Conservation (phyloP, 2,329 filamentous ascomycete species). For the Diplodia scrobiculata region DNA sequence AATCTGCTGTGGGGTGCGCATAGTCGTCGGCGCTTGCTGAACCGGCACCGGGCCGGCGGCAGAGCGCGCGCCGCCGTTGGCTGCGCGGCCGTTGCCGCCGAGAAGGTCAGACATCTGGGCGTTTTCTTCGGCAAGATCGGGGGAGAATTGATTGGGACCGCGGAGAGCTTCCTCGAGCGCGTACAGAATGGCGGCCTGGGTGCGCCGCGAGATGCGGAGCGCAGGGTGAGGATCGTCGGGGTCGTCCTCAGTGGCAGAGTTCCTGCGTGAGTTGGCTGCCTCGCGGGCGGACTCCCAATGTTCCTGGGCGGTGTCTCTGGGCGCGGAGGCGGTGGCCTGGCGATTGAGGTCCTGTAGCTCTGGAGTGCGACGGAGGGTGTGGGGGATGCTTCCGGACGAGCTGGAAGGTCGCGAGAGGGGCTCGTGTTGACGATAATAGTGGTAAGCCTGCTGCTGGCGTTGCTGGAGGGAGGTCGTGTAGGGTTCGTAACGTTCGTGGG, state of each 20-base stretch:
- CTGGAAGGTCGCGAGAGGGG: slow-evolving; percentile 54
- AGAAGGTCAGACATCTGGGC: slow-evolving; percentile 87
- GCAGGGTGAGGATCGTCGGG: slow-evolving; percentile 54
- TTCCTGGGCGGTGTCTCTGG: slow-evolving; percentile 47
- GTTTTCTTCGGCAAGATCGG: slow-evolving; percentile 83
- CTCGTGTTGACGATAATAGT: slow-evolving; percentile 41
- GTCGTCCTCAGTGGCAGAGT: slow-evolving; percentile 40
- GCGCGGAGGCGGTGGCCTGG: slow-evolving; percentile 45
- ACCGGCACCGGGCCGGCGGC: slow-evolving; percentile 58
- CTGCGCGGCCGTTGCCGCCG: slow-evolving; percentile 59
- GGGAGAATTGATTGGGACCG: slow-evolving; percentile 77
- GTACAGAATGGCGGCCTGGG: slow-evolving; percentile 87
- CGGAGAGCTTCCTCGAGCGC: slow-evolving; percentile 88
- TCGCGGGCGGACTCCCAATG: slow-evolving; percentile 32
- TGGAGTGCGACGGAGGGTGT: slow-evolving; percentile 58
- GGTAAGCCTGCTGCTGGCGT: slow-evolving; percentile 48
- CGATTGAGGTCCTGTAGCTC: slow-evolving; percentile 51
- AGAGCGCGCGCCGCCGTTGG: slow-evolving; percentile 60
- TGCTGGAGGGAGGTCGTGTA: slow-evolving; percentile 47
- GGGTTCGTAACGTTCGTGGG: slow-evolving; percentile 42
- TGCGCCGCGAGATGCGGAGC: slow-evolving; percentile 76
- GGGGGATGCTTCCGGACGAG: slow-evolving; percentile 54
- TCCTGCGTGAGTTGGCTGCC: slow-evolving; percentile 39
- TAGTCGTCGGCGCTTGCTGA: slow-evolving; percentile 57
- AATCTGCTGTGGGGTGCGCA: slow-evolving; percentile 84